These are phyloP conservation scores for Aspergillus egyptiacus DNA, from an alignment of 495 filamentous ascomycete genomes.

Conservation along the genomic window DNA sequence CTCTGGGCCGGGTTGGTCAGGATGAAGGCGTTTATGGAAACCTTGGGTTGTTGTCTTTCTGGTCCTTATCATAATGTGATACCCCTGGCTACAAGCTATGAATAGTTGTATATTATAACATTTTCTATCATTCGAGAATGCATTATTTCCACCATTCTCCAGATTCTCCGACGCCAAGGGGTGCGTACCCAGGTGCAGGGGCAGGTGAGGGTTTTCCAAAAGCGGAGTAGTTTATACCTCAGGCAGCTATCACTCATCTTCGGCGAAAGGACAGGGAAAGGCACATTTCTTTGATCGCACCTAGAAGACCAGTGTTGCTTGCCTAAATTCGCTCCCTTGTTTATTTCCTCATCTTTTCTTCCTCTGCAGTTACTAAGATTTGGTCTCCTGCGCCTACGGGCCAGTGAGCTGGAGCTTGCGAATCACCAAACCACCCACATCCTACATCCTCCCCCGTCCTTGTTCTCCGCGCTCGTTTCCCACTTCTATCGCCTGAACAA, in stretches of 20 bases:
- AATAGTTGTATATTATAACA: conserved; percentile 1
- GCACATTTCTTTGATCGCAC: background rate
- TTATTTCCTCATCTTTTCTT: background rate
- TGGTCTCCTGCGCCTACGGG: conserved; percentile 18
- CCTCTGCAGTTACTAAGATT: background rate
- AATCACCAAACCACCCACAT: background rate
- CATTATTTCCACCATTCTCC: background rate
- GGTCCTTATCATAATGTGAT: conserved; percentile 4
- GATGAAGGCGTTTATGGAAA: conserved; percentile 9
- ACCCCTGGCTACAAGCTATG: conserved; percentile 5
- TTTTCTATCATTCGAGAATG: background rate
- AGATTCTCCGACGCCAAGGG: background rate
- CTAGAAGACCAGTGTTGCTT: no score
- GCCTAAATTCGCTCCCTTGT: background rate
- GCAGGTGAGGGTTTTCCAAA: background rate
- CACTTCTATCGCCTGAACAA: background rate
- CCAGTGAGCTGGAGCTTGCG: conserved; percentile 13
- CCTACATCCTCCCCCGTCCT: no score
- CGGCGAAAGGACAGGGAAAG: conserved; percentile 1
- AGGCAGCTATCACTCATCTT: conserved; percentile 8
- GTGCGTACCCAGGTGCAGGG: background rate
- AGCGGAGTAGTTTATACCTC: conserved; percentile 13
- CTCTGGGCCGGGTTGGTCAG: conserved; percentile 1
- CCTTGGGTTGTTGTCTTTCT: background rate
- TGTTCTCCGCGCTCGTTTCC: background rate